A percentile compares a stretch with the other conserved stretches of the same genome.
Evolutionary conservation across 2,329 filamentous ascomycete genomes (phyloP).

Genomic region (Fusarium bactridioides): DNA sequence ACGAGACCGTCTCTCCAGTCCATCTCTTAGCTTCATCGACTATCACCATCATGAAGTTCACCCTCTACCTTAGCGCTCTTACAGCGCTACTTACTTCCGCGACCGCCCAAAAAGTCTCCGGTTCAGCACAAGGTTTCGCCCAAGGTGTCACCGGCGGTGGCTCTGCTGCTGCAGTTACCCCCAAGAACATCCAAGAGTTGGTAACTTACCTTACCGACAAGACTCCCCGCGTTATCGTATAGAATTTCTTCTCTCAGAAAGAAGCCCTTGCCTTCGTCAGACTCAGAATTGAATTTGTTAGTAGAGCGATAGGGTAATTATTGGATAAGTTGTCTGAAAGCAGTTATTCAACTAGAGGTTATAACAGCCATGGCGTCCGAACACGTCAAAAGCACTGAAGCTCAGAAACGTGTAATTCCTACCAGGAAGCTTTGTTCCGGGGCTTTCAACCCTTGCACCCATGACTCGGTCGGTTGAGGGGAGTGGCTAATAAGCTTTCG

Average conservation of each 20-base stretch:
- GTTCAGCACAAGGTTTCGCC: constrained; percentile 23
- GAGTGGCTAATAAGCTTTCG: too few species aligned
- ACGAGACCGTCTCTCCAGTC: rapidly evolving
- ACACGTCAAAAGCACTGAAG: too few species aligned
- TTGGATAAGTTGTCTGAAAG: too few species aligned
- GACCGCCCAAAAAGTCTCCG: not conserved
- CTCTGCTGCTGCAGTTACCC: constrained; percentile 14
- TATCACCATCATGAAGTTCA: not conserved
- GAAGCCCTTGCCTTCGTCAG: too few species aligned
- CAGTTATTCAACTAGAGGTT: too few species aligned
- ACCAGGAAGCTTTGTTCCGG: rapidly evolving
- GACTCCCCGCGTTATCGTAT: constrained; percentile 47
- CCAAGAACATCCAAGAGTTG: constrained; percentile 21
- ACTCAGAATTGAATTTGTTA: too few species aligned
- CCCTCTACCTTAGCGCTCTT: not conserved
- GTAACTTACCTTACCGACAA: constrained; percentile 27
- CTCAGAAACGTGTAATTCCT: too few species aligned
- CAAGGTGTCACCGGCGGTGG: constrained; percentile 26
- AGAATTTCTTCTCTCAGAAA: too few species aligned
- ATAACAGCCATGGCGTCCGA: too few species aligned
- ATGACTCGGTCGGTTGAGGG: too few species aligned
- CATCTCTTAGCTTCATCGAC: not conserved
- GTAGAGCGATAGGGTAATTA: too few species aligned
- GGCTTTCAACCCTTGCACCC: too few species aligned
- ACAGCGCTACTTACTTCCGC: not conserved